Evolutionary conservation across 768 basidiomycete species (phyloP).

Genomic region (Lanmaoa pseudosensibilis): DNA sequence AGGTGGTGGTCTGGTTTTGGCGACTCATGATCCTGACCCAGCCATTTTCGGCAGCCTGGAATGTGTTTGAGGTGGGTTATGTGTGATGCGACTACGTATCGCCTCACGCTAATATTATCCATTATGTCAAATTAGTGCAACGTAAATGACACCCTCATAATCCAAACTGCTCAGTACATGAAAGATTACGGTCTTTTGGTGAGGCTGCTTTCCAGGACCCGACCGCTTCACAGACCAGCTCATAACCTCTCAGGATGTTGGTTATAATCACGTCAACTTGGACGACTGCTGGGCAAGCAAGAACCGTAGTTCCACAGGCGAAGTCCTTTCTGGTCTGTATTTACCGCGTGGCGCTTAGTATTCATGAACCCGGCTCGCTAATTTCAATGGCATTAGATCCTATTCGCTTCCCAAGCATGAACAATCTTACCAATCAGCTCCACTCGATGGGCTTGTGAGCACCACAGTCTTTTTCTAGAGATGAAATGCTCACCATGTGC

Average conservation of each 20-base stretch:
- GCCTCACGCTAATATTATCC: background rate
- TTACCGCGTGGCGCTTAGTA: background rate
- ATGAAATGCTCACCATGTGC: constrained; percentile 4
- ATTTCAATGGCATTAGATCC: constrained; percentile 36
- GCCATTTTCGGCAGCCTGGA: constrained; percentile 51
- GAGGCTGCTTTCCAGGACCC: constrained; percentile 1
- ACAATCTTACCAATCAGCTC: constrained; percentile 50
- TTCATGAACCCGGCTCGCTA: background rate
- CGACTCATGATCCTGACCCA: constrained; percentile 3
- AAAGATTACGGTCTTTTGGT: constrained; percentile 53
- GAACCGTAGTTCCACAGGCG: constrained; percentile 48
- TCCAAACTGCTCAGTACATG: constrained; percentile 52
- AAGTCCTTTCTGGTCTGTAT: constrained; percentile 48
- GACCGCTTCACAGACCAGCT: background rate
- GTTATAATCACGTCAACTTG: constrained; percentile 59
- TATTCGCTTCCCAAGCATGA: constrained; percentile 57
- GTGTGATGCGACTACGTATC: background rate
- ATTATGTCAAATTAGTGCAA: constrained; percentile 43
- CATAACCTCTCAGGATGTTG: constrained; percentile 43
- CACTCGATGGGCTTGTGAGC: constrained; percentile 58
- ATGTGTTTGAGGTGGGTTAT: constrained; percentile 55
- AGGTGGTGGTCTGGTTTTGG: background rate
- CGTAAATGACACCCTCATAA: constrained; percentile 52
- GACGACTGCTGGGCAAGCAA: constrained; percentile 67
- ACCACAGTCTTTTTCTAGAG: background rate